Evolutionary conservation across 306 rosid species (phyloP).

Genomic region (Carpinus viminea): DNA sequence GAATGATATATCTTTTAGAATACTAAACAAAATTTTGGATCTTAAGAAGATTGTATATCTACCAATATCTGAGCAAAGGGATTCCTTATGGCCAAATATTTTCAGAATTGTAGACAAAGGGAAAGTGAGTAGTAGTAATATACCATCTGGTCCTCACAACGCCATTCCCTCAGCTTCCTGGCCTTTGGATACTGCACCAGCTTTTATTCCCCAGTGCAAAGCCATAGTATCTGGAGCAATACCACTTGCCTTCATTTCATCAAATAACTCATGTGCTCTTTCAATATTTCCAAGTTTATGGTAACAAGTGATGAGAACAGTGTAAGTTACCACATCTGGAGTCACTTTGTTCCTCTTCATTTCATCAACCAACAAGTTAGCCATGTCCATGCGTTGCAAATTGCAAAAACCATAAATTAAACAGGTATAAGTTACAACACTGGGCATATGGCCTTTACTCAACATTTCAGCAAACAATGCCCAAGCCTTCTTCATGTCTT

Average conservation of each 20-base stretch:
- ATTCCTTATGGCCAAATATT: neutral
- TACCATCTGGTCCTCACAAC: constrained; percentile 37
- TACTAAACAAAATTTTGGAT: neutral
- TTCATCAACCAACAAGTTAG: constrained; percentile 40
- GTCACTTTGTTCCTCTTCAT: constrained; percentile 42
- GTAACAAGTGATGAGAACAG: constrained; percentile 46
- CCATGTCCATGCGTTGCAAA: constrained; percentile 47
- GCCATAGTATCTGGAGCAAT: constrained; percentile 47
- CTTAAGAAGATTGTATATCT: neutral
- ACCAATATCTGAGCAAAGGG: neutral
- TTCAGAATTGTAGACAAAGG: neutral
- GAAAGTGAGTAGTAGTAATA: constrained; percentile 13
- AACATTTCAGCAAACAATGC: constrained; percentile 51
- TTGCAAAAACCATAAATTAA: constrained; percentile 60
- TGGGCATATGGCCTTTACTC: constrained; percentile 42
- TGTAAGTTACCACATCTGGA: constrained; percentile 58
- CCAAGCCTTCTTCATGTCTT: constrained; percentile 44
- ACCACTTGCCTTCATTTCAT: constrained; percentile 43
- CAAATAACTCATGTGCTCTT: constrained; percentile 36
- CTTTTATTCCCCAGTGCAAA: constrained; percentile 24
- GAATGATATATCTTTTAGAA: constrained; percentile 2
- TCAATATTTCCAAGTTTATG: constrained; percentile 32
- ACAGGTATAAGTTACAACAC: constrained; percentile 54
- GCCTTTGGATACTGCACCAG: constrained; percentile 17
- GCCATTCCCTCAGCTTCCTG: constrained; percentile 30